Conservation (phyloP, 495 filamentous ascomycete species). For the Trypethelium eluteriae region DNA sequence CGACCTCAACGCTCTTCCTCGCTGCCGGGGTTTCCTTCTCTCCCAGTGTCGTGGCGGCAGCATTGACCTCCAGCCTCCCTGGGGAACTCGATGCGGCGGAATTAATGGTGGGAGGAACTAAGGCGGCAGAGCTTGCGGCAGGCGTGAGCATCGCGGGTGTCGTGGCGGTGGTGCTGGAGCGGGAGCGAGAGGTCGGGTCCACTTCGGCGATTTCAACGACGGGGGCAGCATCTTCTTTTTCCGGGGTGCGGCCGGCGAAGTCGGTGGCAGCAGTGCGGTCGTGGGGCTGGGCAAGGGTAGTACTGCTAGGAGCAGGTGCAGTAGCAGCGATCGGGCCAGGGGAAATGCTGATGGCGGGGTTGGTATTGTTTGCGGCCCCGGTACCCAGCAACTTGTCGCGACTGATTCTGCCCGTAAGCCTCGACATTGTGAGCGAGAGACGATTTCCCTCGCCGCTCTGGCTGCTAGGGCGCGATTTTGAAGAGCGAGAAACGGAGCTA, state of each 20-base stretch:
- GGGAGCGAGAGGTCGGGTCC: conserved; percentile 12
- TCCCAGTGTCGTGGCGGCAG: background rate
- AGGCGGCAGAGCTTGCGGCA: background rate
- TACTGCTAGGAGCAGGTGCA: too few species aligned
- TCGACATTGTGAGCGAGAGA: conserved; percentile 22
- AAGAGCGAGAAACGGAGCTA: background rate
- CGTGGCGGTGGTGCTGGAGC: conserved; percentile 10
- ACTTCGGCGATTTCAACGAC: background rate
- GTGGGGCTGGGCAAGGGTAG: too few species aligned
- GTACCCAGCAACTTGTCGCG: conserved; percentile 24
- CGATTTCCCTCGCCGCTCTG: conserved; percentile 14
- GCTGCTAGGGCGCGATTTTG: background rate
- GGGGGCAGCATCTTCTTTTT: conserved; percentile 13
- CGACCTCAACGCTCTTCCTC: conserved; percentile 37
- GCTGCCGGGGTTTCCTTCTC: too few species aligned
- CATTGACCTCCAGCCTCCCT: background rate
- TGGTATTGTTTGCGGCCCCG: background rate
- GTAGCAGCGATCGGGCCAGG: too few species aligned
- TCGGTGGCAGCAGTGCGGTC: background rate
- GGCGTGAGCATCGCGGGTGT: background rate
- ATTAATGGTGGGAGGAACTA: background rate
- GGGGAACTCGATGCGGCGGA: background rate
- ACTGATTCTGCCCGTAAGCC: conserved; percentile 26
- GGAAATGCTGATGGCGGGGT: background rate
- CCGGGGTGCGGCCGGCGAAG: conserved; percentile 19